phyloP scores from a whole-genome alignment of 2,329 filamentous ascomycete genomes.

The Mycogone perniciosa region DNA sequence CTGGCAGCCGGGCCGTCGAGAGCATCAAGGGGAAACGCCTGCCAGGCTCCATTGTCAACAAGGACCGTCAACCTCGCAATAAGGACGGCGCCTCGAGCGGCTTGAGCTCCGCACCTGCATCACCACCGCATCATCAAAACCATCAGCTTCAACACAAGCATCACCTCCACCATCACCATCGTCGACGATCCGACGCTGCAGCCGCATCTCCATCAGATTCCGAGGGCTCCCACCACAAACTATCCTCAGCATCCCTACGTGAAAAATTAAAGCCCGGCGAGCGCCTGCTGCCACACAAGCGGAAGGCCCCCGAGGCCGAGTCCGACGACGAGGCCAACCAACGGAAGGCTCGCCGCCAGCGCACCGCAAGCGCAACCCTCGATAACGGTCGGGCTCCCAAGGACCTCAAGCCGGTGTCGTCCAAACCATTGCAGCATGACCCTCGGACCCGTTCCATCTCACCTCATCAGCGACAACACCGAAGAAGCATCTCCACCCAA shows the following conservation, averaged over 20 bases:
- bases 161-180: slow-evolving; percentile 27
- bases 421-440: slow-evolving; percentile 27
- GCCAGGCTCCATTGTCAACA: slow-evolving; percentile 29
- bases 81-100: slow-evolving; percentile 49
- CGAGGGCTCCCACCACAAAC: slow-evolving; percentile 40
- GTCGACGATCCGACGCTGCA: slow-evolving; percentile 32
- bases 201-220: slow-evolving; percentile 50
- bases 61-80: slow-evolving; percentile 32
- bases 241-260: slow-evolving; percentile 38
- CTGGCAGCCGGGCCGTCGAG: slow-evolving; percentile 27
- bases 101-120: slow-evolving; percentile 53
- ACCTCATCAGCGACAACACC: slow-evolving; percentile 51
- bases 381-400: slow-evolving; percentile 28
- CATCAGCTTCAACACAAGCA: slow-evolving; percentile 4
- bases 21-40: slow-evolving; percentile 46
- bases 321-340: slow-evolving; percentile 53
- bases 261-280: slow-evolving; percentile 45
- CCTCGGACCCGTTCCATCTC: slow-evolving; percentile 47
- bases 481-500: slow-evolving; percentile 60
- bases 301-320: slow-evolving; percentile 47
- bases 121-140: slow-evolving; percentile 34
- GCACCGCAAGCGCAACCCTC: slow-evolving; percentile 40
- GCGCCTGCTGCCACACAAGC: slow-evolving; percentile 42
- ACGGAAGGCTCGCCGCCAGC: slow-evolving; percentile 49
- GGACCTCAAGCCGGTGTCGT: slow-evolving; percentile 29